phyloP scores from a whole-genome alignment of 257 asterid species.

The Salvia miltiorrhiza region DNA sequence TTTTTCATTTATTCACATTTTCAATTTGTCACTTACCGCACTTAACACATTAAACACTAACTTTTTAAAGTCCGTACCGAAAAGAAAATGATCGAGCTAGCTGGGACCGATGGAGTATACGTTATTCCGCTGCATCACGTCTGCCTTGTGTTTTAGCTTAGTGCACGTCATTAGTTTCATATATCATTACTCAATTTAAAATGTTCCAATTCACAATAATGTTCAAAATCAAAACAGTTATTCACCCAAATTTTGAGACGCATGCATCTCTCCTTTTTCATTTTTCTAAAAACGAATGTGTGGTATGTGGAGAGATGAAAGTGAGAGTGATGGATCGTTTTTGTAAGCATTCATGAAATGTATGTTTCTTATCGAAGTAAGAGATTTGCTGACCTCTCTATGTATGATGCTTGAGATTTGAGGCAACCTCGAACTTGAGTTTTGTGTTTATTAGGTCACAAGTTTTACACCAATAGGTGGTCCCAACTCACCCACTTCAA shows the following conservation, averaged over 20 bases:
- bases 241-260: neutral
- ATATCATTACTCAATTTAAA: no score
- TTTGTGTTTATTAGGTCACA: conserved; percentile 11
- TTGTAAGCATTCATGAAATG: neutral
- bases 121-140: no score
- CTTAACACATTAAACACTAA: no score
- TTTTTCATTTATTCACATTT: no score
- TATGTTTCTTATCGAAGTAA: neutral
- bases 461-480: neutral
- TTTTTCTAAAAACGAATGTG: neutral
- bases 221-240: neutral
- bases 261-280: neutral
- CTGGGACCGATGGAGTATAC: no score
- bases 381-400: neutral
- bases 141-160: no score
- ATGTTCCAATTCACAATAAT: no score
- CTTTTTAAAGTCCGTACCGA: no score
- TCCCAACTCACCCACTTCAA: neutral
- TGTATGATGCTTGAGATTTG: conserved; percentile 1
- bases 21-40: no score
- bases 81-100: no score
- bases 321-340: neutral
- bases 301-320: neutral
- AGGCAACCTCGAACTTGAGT: neutral
- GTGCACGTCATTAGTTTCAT: no score